Evolutionary conservation across 257 asterid species (phyloP), one percentile per base, ranked within the genome.

Genomic region (Buddleja alternifolia): DNA sequence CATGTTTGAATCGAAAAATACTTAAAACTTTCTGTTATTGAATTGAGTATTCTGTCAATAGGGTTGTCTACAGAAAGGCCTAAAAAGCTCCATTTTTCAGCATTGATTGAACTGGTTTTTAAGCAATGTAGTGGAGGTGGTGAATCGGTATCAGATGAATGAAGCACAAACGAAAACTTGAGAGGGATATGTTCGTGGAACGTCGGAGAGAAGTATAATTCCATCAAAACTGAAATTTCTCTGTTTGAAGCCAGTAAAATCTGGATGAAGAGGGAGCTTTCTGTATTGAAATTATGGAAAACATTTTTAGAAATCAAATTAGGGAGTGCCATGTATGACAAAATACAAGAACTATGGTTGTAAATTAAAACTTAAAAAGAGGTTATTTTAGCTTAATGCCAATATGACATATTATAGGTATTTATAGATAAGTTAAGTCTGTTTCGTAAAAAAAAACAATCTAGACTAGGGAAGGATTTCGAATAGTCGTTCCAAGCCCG

Each of bases 1-100:
- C 87, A 82, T 44, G 81, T 70, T 45, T 82, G 66, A 82, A 82
- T 14, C 83, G 78, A 36, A 82, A 82, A n/a, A 82, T 55, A 36
- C 84, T 79, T 20, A 82, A 23, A 82, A 82, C 6, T 75, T 70
- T 8, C 81, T 25, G 66, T 74, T 42, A 82, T 70, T 7, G 87
- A 67, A 53, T 75, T 63, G 6, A 74, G 71, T 60, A 81, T 67
- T 52, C 83, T 62, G 63, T 81, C 73, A 9, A 24, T 56, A 32
- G 86, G 80, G 34, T 7, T 37, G 3, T 74, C 44, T 6, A 77
- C 46, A 0, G 80, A 65, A 17, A 81, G 73, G 60, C 85, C 85
- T 46, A 81, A 47, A 53, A 77, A 77, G 76, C 80, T 1, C 85
- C 80, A 3, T 77, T 77, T 57, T 62, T 37, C 1, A 66, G 56